phyloP scores from a whole-genome alignment of 2,329 filamentous ascomycete species.

The Laburnicola sp. region DNA sequence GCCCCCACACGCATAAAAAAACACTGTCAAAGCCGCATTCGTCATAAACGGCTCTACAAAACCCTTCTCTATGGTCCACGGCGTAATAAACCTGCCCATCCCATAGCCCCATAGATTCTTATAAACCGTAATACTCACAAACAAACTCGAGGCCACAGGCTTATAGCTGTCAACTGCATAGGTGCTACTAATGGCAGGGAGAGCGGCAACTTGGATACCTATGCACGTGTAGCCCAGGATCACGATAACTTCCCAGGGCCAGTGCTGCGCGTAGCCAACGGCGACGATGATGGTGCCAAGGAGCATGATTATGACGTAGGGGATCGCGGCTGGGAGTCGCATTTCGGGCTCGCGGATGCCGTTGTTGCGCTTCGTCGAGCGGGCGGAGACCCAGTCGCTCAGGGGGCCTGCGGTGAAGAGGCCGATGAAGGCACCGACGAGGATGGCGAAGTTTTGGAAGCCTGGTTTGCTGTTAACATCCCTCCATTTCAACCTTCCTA shows the following conservation, averaged over 20 bases:
- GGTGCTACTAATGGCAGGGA: conserved; percentile 61
- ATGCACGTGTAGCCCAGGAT: conserved; percentile 61
- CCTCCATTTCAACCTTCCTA: too few relatives aligned
- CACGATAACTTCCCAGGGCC: conserved; percentile 60
- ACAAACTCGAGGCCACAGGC: conserved; percentile 61
- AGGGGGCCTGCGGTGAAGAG: conserved; percentile 59
- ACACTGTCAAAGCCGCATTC: conserved; percentile 57
- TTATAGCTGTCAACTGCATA: conserved; percentile 69
- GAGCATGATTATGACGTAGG: conserved; percentile 60
- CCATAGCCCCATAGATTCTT: conserved; percentile 68
- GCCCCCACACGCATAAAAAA: conserved; percentile 60
- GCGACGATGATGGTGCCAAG: conserved; percentile 61
- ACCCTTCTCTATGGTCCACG: conserved; percentile 55
- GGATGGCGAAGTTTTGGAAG: conserved; percentile 61
- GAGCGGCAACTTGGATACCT: conserved; percentile 62
- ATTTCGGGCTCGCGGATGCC: conserved; percentile 63
- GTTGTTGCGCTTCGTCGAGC: conserved; percentile 56
- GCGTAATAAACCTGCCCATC: conserved; percentile 59
- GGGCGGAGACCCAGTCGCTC: conserved; percentile 60
- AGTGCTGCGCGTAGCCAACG: conserved; percentile 57
- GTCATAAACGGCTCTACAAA: conserved; percentile 63
- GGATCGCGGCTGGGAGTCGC: conserved; percentile 60
- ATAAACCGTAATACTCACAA: conserved; percentile 65
- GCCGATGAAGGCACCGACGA: conserved; percentile 59
- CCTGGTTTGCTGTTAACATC: conserved; percentile 26